A percentile compares a stretch with the other conserved stretches of the same genome.
These are phyloP conservation scores for Fragaria vesca DNA, from an alignment of 306 rosid species.

Conservation along the genomic window DNA sequence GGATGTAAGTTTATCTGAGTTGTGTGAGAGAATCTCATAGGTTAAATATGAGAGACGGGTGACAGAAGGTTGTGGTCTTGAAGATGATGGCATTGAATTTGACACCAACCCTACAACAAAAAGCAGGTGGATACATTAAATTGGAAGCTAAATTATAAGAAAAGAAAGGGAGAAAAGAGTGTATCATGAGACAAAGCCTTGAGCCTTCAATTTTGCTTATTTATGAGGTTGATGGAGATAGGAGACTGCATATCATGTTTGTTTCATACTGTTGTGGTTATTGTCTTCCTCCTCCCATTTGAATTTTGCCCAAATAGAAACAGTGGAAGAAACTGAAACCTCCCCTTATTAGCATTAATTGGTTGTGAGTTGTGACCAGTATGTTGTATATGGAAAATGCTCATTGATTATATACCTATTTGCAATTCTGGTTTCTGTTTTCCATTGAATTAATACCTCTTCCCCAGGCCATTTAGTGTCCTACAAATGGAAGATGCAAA, in stretches of 20 bases:
- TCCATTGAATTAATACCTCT: not conserved
- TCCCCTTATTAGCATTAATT: not conserved
- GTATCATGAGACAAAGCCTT: constrained; percentile 28
- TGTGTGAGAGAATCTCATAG: constrained; percentile 28
- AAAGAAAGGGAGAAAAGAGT: constrained; percentile 15
- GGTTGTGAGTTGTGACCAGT: not conserved
- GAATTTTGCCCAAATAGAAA: not conserved
- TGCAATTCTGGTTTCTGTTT: not conserved
- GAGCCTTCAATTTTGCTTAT: constrained; percentile 39
- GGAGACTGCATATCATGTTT: not conserved
- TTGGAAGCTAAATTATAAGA: constrained; percentile 13
- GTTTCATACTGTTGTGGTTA: constrained; percentile 11
- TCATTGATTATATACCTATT: constrained; percentile 11
- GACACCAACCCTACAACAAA: constrained; percentile 57
- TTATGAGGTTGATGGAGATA: constrained; percentile 24
- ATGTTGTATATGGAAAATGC: constrained; percentile 1
- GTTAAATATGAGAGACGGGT: constrained; percentile 19
- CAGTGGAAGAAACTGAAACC: not conserved
- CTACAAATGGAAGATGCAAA: not conserved
- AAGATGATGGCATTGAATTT: constrained; percentile 55
- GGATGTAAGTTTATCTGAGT: constrained; percentile 27
- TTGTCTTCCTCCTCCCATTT: not conserved
- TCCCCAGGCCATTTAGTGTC: constrained; percentile 1
- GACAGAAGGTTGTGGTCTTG: constrained; percentile 26
- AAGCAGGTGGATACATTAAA: constrained; percentile 55